Evolutionary conservation across 805 yeast genomes (phyloP), one percentile per base, ranked within the genome.

Genomic region (Lipomyces chichibuensis): DNA sequence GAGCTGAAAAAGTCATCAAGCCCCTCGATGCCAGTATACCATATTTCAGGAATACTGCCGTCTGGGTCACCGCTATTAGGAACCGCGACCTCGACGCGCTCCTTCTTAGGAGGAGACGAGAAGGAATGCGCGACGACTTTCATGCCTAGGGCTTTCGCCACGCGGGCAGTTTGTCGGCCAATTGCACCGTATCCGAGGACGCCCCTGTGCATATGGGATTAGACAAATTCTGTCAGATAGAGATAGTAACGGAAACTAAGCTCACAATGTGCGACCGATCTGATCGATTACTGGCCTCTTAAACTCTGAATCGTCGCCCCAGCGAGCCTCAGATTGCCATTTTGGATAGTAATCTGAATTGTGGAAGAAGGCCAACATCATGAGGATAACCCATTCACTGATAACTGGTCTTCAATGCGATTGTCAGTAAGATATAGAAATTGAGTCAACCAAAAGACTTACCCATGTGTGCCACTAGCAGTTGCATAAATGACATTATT

Each of bases 121-220:
- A 68, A 69, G 2, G 73, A 64, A 51, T 66, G 71, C n/a, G 65
- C 74, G 67, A 77, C 80, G 51, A 90, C 80, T 33, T 83, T 77
- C 90, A 89, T 86, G 2, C 90, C 91, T 46, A 90, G 76, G 13
- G 79, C 79, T 61, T 80, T 62, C 66, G 89, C 80, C 72, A 87
- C 82, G 57, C 77, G 77, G 2, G 87, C 94, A 62, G 89, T 85
- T 49, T 83, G 81, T 73, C 84, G 83, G 8, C 95, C 96, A 69
- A 90, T 89, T 29, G 85, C 81, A 1, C 96, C 95, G 73, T 89
- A 87, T 0, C 95, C 96, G 3, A 89, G 84, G 43, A 90, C 81
- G 2, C 87, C 84, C 2, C 82, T 90, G 82, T 73, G 46, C 17
- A 35, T 9, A 59, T 27, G n/a, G 32, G 14, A 51, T 56, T 62